Conservation (phyloP, 345 rosid species). For the Hypericum perforatum region DNA sequence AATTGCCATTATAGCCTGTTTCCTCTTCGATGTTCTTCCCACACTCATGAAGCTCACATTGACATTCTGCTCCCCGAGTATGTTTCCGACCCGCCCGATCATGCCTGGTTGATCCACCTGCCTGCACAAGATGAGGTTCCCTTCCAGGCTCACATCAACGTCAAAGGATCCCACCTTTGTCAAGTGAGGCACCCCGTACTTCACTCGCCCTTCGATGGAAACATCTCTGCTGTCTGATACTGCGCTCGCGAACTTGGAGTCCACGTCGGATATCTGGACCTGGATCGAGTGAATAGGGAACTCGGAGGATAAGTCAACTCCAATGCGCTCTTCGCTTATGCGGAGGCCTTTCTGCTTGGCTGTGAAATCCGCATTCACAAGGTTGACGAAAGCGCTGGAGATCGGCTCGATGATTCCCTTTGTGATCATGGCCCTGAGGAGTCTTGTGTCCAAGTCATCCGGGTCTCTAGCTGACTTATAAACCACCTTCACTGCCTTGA, state of each 20-base stretch:
- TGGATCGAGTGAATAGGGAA: conserved; percentile 55
- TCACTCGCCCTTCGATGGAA: conserved; percentile 66
- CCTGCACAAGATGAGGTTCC: conserved; percentile 63
- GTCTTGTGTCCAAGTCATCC: conserved; percentile 77
- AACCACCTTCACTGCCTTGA: conserved; percentile 50
- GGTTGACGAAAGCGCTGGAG: conserved; percentile 52
- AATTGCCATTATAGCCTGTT: conserved; percentile 73
- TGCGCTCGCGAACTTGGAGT: conserved; percentile 59
- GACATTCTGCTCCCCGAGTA: conserved; percentile 56
- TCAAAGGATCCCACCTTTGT: conserved; percentile 46
- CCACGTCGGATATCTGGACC: conserved; percentile 46
- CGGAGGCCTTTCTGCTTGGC: conserved; percentile 77
- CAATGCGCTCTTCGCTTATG: conserved; percentile 56
- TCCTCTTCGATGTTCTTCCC: conserved; percentile 49
- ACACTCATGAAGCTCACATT: conserved; percentile 88
- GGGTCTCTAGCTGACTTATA: conserved; percentile 50
- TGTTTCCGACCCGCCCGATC: conserved; percentile 74
- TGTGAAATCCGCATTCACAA: conserved; percentile 79
- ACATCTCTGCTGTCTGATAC: conserved; percentile 49
- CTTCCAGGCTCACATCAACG: conserved; percentile 79
- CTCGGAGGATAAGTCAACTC: conserved; percentile 44
- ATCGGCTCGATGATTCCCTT: conserved; percentile 84
- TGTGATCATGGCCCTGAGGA: conserved; percentile 75
- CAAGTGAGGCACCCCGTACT: conserved; percentile 54
- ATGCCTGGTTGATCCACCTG: conserved; percentile 82